Base-by-base conservation (phyloP, 208 protist species). In the Entamoeba histolytica region DNA sequence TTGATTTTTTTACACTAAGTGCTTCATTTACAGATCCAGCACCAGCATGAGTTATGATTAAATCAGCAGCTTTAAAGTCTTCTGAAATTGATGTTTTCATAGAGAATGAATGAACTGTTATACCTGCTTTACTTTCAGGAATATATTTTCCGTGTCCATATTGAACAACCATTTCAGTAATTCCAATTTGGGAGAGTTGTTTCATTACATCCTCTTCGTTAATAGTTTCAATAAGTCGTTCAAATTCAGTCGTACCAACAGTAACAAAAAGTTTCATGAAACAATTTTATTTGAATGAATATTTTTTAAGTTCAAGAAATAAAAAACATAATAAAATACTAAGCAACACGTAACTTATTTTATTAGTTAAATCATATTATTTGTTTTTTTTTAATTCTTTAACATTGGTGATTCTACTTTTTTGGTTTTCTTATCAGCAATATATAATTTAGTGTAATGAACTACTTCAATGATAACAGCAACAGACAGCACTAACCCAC, bases 1-100 rank as follows among this genome's bases (percentile, higher is more conserved):
- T 55, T 8, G 55, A 5, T 50, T 96, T 96, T 49, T 52, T 55
- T 61, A 94, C 35, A 39, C 35, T 49, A 28, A 96, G 50, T 15
- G 73, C 49, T 95, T 96, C 95, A 39, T 94, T 91, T 39, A 96
- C 96, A 4, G 95, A 94, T 23, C 95, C 95, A 31, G 95, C 95
- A 23, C 95, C 95, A 51, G 78, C 94, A 47, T 93, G 93, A 6
- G 94, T 94, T 0, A 96, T 93, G 49, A 96, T 47, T 19, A 96
- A 31, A 69, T 95, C 73, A 19, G 94, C 31, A 92, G 57, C 17
- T 19, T 17, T 6, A 19, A 95, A 51, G 49, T 95, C 92, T 35
- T 95, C 91, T 19, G 2, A 31, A 49, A 95, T 91, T 23, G 94
- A 95, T 12, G 57, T 55, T n/a, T 94, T 94, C 23, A 94, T 92